Evolutionary conservation across 2,329 filamentous ascomycete genomes (phyloP).

Genomic region (Aspergillus brasiliensis): DNA sequence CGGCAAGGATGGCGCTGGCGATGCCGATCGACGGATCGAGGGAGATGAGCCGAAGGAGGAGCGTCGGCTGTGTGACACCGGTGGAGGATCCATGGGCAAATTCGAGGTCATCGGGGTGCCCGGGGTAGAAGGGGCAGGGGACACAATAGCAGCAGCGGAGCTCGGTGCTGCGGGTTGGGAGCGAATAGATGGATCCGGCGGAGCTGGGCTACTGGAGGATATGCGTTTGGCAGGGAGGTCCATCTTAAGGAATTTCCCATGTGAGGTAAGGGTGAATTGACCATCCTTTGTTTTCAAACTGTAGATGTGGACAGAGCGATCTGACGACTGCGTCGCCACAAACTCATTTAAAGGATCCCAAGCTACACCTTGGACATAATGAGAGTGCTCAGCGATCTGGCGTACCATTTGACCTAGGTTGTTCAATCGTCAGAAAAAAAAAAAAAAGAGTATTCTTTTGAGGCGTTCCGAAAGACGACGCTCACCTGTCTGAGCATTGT

Average conservation of each 20-base stretch:
- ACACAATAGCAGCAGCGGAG: conserved; percentile 65
- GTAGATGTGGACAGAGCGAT: conserved; percentile 97
- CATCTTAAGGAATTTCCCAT: conserved; percentile 83
- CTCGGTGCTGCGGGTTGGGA: conserved; percentile 37
- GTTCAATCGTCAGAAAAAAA: conserved; percentile 28
- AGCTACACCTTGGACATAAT: conserved; percentile 96
- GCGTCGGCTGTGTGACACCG: conserved; percentile 86
- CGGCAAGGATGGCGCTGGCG: conserved; percentile 89
- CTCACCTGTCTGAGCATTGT: conserved; percentile 87
- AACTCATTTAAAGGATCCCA: conserved; percentile 99
- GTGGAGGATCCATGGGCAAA: conserved; percentile 93
- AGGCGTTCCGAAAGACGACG: not conserved
- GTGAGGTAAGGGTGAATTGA: conserved; percentile 79
- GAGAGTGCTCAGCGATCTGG: conserved; percentile 95
- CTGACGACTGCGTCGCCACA: conserved; percentile 96
- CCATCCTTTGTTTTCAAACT: conserved; percentile 95
- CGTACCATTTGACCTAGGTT: conserved; percentile 67
- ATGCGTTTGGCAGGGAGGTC: conserved; percentile 90
- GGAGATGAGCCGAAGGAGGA: conserved; percentile 84
- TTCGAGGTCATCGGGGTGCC: conserved; percentile 89
- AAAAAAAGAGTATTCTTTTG: not conserved
- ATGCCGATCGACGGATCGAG: conserved; percentile 81
- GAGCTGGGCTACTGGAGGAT: conserved; percentile 88
- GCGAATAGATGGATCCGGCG: conserved; percentile 66
- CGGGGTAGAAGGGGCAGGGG: conserved; percentile 85